phyloP scores from a whole-genome alignment of 2,329 filamentous ascomycete genomes.

The Diaporthe sp. region DNA sequence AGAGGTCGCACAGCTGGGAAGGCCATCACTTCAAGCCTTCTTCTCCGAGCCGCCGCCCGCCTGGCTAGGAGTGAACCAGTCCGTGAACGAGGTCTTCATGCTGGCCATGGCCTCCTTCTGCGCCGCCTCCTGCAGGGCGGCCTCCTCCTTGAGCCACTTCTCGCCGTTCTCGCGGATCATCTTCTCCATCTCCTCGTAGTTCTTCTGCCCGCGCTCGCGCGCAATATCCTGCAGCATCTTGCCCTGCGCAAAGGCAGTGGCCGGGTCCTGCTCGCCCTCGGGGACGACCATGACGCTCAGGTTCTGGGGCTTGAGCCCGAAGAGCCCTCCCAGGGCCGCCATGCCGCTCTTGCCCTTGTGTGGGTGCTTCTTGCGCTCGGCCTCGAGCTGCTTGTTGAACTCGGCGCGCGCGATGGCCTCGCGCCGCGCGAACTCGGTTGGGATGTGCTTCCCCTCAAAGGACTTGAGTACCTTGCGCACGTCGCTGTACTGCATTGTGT shows the following conservation, averaged over 20 bases:
- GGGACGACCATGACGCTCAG: constrained; percentile 72
- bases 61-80: constrained; percentile 60
- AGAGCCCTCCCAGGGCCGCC: constrained; percentile 76
- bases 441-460: constrained; percentile 91
- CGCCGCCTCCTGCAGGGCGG: constrained; percentile 86
- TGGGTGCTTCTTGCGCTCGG: constrained; percentile 74
- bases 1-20: neutral
- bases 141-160: constrained; percentile 96
- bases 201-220: constrained; percentile 89
- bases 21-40: constrained; percentile 10
- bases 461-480: constrained; percentile 89
- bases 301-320: constrained; percentile 82
- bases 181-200: constrained; percentile 90
- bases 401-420: constrained; percentile 88
- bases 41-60: neutral
- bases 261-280: constrained; percentile 78
- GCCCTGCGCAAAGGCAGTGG: constrained; percentile 86
- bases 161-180: constrained; percentile 94
- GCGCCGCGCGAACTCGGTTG: constrained; percentile 88
- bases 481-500: constrained; percentile 92
- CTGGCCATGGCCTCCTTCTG: constrained; percentile 92
- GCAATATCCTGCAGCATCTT: constrained; percentile 98
- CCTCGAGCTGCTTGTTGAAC: constrained; percentile 83
- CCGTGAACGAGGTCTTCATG: constrained; percentile 85
- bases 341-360: constrained; percentile 69